Base-by-base conservation (phyloP, 202 grass and related monocot genomes). In the Schoenoplectus triqueter region DNA sequence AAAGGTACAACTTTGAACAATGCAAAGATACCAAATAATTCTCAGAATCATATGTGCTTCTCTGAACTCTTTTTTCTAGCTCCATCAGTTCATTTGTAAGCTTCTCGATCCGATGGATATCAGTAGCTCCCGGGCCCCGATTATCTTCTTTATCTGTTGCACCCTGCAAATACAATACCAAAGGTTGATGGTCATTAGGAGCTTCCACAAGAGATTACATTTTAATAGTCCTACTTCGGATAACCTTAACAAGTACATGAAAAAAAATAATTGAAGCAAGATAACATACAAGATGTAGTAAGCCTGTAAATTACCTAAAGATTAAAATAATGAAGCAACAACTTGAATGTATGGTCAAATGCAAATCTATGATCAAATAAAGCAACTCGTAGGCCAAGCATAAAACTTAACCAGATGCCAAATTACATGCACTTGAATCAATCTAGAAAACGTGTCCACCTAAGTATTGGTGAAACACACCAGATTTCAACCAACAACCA, bases 51-150 rank as follows among this genome's bases (percentile, higher is more conserved):
- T 86, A 76, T 85, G 91, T 86, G 87, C 87, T 96, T 91, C 89
- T 94, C 86, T 94, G 97, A 74, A 96, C 97, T 87, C 93, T 86
- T 69, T 88, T 99, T 87, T 94, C 93, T 88, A 99, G 90, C 62
- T 99, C 97, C 69, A 94, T 96, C 67, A 99, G 81, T 69, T 94
- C 90, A 84, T 73, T 80, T 64, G 87, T 92, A 73, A 99, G 83
- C 75, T 93, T 88, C 88, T 92, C 90, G 75, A 99, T 95, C 48
- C 93, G 90, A 64, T 85, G 84, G 56, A 96, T 96, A 76, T 92
- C 93, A 69, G 88, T 94, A 80, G 84, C 85, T 54, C 92, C 86
- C 41, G 59, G 78, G 68, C 82, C 82, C 87, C 85, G 82, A 79
- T 96, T 81, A 89, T 88, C 86, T 80, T 61, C 86, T 86, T 85